phyloP scores from a whole-genome alignment of 192 early-diverging fungal species.

The Backusella liffmaniae region DNA sequence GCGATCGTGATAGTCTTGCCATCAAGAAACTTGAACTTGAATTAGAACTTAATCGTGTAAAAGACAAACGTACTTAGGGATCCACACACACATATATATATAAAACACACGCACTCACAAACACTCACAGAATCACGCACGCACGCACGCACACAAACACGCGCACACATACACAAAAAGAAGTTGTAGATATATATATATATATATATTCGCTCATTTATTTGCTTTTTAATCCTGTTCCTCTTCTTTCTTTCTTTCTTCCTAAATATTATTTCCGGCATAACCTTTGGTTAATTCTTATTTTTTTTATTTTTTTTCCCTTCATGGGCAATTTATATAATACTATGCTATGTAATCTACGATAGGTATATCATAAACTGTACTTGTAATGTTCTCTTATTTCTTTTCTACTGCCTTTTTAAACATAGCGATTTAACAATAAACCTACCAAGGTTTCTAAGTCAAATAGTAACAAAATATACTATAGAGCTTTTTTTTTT shows the following conservation, averaged over 20 bases:
- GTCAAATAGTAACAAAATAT: background rate
- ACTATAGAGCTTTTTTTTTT: background rate
- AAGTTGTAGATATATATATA: background rate
- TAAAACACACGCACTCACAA: too few species aligned
- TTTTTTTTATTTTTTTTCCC: background rate
- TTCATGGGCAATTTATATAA: background rate
- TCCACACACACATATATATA: background rate
- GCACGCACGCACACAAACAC: background rate
- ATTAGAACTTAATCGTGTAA: constrained; percentile 3
- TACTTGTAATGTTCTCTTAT: background rate
- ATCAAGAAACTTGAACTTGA: constrained; percentile 7
- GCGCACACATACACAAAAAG: background rate
- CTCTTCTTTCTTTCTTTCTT: background rate
- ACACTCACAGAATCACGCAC: background rate
- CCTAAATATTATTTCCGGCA: background rate
- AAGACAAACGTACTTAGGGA: background rate
- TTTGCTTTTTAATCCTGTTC: background rate
- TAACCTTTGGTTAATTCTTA: background rate
- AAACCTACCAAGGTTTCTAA: background rate
- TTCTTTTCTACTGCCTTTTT: background rate
- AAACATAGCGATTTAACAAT: background rate
- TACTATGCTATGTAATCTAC: background rate
- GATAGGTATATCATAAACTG: background rate
- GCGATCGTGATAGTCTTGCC: background rate
- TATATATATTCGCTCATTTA: background rate